Evolutionary conservation across 2,329 filamentous ascomycete genomes (phyloP).

Genomic region (Talaromyces sp.): DNA sequence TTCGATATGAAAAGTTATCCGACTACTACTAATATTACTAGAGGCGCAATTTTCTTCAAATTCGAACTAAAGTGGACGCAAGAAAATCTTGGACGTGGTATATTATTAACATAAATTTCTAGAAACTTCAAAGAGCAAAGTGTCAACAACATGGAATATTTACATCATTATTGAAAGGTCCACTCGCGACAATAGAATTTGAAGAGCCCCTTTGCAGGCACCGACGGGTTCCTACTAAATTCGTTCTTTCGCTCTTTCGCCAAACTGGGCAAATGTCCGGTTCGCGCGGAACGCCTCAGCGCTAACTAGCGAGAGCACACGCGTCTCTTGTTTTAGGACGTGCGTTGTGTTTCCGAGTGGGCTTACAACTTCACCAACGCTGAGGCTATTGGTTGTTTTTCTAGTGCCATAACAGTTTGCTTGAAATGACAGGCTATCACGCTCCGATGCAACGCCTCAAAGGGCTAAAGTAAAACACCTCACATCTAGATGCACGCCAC

Average conservation of each 20-base stretch:
- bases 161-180: too few relatives aligned
- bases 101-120: neutral
- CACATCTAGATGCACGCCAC: neutral
- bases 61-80: too few relatives aligned
- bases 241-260: too few relatives aligned
- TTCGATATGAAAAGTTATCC: neutral
- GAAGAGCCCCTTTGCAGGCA: neutral
- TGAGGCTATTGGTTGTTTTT: neutral
- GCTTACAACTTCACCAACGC: neutral
- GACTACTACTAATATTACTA: too few relatives aligned
- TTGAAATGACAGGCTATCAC: neutral
- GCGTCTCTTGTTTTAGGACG: neutral
- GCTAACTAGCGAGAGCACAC: neutral
- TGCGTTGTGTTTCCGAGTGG: neutral
- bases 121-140: neutral
- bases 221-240: neutral
- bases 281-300: neutral
- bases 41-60: too few relatives aligned
- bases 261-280: neutral
- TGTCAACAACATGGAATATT: too few relatives aligned
- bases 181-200: neutral
- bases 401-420: neutral
- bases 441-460: neutral
- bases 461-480: neutral
- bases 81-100: too few relatives aligned